Evolutionary conservation across 2,329 filamentous ascomycete species (phyloP).

Genomic region (Aaosphaeria pasadenensis): DNA sequence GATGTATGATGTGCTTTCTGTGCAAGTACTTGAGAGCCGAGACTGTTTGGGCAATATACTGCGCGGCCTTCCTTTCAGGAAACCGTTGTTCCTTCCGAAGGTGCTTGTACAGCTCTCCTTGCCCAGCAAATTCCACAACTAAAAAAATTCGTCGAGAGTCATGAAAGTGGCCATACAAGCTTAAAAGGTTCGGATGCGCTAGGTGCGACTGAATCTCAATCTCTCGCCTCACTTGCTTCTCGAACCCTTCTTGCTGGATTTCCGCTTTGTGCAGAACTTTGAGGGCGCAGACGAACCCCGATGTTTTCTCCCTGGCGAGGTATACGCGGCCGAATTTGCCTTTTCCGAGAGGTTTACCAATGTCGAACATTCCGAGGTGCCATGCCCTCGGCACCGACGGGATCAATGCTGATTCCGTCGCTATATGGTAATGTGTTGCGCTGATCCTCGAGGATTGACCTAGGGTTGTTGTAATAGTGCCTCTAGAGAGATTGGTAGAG

Average conservation of each 20-base stretch:
- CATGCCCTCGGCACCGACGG: conserved; percentile 54
- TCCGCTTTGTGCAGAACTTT: conserved; percentile 86
- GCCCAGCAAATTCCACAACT: conserved; percentile 84
- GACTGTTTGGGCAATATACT: conserved; percentile 90
- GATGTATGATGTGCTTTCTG: conserved; percentile 95
- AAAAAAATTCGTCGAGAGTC: conserved; percentile 85
- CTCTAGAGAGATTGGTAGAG: conserved; percentile 64
- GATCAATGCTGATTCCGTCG: conserved; percentile 49
- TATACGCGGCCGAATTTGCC: conserved; percentile 88
- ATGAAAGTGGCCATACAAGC: conserved; percentile 84
- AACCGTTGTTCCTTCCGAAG: conserved; percentile 75
- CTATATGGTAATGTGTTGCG: conserved; percentile 35
- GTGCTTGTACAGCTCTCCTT: conserved; percentile 86
- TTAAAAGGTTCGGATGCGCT: conserved; percentile 79
- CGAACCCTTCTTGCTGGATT: conserved; percentile 73
- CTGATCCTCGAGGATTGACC: conserved; percentile 4
- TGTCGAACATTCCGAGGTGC: conserved; percentile 93
- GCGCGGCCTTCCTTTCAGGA: conserved; percentile 80
- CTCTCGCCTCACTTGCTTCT: conserved; percentile 83
- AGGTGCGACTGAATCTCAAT: conserved; percentile 89
- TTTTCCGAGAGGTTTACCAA: conserved; percentile 80
- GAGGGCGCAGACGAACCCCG: conserved; percentile 79
- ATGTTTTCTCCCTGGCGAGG: conserved; percentile 73
- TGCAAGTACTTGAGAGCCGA: conserved; percentile 85
- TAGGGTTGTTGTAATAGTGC: conserved; percentile 31